Conservation (phyloP, 2,329 filamentous ascomycete species). For the Microsporum canis region DNA sequence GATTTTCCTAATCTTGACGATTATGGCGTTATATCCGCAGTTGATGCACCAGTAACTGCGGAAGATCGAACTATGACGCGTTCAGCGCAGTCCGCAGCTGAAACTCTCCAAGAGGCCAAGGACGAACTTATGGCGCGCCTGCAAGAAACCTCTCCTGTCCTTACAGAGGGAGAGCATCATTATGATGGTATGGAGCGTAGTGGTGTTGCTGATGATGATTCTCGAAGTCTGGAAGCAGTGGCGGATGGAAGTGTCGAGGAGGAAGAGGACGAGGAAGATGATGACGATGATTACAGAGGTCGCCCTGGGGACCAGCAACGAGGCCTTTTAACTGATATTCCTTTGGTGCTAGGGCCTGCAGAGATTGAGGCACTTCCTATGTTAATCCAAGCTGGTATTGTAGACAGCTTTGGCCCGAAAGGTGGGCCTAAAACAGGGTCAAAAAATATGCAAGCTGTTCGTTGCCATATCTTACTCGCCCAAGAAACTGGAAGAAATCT, state of each 20-base stretch:
- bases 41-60: constrained; percentile 31
- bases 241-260: constrained; percentile 37
- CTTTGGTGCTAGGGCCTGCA: constrained; percentile 83
- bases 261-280: constrained; percentile 43
- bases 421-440: constrained; percentile 49
- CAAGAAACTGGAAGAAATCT: constrained; percentile 85
- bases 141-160: constrained; percentile 34
- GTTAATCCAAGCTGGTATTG: constrained; percentile 92
- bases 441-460: constrained; percentile 75
- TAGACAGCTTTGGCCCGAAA: constrained; percentile 63
- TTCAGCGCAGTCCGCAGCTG: constrained; percentile 38
- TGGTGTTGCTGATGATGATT: constrained; percentile 32
- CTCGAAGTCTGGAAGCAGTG: constrained; percentile 32
- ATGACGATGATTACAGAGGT: constrained; percentile 42
- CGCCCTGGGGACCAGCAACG: constrained; percentile 47
- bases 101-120: constrained; percentile 41
- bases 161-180: constrained; percentile 30
- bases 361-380: constrained; percentile 95
- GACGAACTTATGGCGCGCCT: constrained; percentile 41
- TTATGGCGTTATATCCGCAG: constrained; percentile 28
- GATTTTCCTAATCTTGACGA: constrained; percentile 35
- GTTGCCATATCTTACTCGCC: constrained; percentile 80
- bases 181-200: constrained; percentile 33
- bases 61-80: constrained; percentile 39
- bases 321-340: constrained; percentile 82